Percentiles rank a stretch among this genome's conserved stretches.
Evolutionary conservation across 2,329 filamentous ascomycete species (phyloP).

Genomic region (Penicillium griseofulvum): DNA sequence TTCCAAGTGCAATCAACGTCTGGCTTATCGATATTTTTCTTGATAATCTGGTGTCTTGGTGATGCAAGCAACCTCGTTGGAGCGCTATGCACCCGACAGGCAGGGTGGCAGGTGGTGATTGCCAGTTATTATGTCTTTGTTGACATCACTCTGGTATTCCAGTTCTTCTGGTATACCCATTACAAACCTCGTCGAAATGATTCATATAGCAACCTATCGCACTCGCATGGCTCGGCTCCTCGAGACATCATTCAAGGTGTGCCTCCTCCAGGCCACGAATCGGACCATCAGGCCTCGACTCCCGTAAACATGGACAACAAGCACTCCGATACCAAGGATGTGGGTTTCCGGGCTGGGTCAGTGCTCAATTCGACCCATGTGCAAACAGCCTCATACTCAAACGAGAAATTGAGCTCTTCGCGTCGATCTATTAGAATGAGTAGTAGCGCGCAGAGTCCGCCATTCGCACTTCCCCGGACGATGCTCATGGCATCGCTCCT

Average conservation of each 20-base stretch:
- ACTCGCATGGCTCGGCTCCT: slow-evolving; percentile 28
- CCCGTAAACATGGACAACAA: slow-evolving; percentile 19
- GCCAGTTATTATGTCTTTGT: slow-evolving; percentile 66
- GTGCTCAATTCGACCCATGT: slow-evolving; percentile 16
- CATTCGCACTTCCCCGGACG: slow-evolving; percentile 43
- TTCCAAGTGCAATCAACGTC: slow-evolving; percentile 62
- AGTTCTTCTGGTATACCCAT: slow-evolving; percentile 66
- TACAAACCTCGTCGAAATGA: slow-evolving; percentile 49
- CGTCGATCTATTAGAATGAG: slow-evolving; percentile 28
- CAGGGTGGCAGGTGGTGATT: slow-evolving; percentile 64
- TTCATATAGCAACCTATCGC: slow-evolving; percentile 28
- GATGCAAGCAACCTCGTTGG: slow-evolving; percentile 63
- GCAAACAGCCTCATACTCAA: slow-evolving; percentile 31
- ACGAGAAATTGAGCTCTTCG: slow-evolving; percentile 35
- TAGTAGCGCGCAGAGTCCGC: slow-evolving; percentile 26
- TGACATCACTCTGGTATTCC: slow-evolving; percentile 59
- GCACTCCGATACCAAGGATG: slow-evolving; percentile 31
- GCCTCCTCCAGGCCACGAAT: slow-evolving; percentile 35
- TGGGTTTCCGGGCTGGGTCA: slow-evolving; percentile 25
- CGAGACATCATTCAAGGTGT: slow-evolving; percentile 38
- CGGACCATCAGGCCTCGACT: slow-evolving; percentile 15
- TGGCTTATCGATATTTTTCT: slow-evolving; percentile 63
- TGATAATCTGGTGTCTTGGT: slow-evolving; percentile 65
- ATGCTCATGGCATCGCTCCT: slow-evolving; percentile 46
- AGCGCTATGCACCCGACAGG: slow-evolving; percentile 62